phyloP scores from a whole-genome alignment of 768 basidiomycete species.

The Tylopilus felleus region DNA sequence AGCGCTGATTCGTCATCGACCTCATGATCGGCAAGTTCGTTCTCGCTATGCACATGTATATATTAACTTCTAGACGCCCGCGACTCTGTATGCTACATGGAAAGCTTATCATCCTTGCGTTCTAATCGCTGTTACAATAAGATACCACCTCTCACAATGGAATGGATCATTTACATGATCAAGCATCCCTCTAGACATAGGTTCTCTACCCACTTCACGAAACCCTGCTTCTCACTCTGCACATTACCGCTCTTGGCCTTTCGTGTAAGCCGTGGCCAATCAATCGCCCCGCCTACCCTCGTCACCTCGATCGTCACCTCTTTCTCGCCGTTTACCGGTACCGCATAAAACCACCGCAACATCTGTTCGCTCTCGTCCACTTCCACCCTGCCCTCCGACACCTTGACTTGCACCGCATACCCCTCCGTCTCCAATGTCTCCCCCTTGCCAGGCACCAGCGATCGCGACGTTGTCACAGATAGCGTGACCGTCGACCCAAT shows the following conservation, averaged over 20 bases:
- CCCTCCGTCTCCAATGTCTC: slow-evolving; percentile 15
- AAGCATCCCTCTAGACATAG: slow-evolving; percentile 19
- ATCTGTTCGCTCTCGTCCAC: slow-evolving; percentile 47
- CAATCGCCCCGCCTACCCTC: slow-evolving; percentile 41
- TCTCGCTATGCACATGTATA: not conserved
- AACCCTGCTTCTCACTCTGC: not conserved
- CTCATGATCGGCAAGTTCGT: slow-evolving; percentile 2
- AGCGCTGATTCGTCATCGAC: not conserved
- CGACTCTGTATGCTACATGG: slow-evolving; percentile 1
- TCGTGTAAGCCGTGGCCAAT: slow-evolving; percentile 9
- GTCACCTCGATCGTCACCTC: slow-evolving; percentile 41
- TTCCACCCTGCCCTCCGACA: slow-evolving; percentile 46
- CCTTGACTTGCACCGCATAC: slow-evolving; percentile 42
- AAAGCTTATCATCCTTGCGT: not conserved
- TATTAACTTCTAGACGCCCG: not conserved
- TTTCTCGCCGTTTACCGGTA: slow-evolving; percentile 27
- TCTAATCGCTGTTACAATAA: slow-evolving; percentile 8
- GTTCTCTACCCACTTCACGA: slow-evolving; percentile 7
- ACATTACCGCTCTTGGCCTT: not conserved
- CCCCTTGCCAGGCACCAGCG: not conserved
- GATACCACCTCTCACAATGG: slow-evolving; percentile 4
- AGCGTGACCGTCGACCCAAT: slow-evolving; percentile 18
- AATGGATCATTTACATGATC: slow-evolving; percentile 21
- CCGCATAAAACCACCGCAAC: slow-evolving; percentile 49
- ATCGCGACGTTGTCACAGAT: slow-evolving; percentile 1